Evolutionary conservation across 2,329 filamentous ascomycete species (phyloP).

Genomic region (Clonostachys rosea): DNA sequence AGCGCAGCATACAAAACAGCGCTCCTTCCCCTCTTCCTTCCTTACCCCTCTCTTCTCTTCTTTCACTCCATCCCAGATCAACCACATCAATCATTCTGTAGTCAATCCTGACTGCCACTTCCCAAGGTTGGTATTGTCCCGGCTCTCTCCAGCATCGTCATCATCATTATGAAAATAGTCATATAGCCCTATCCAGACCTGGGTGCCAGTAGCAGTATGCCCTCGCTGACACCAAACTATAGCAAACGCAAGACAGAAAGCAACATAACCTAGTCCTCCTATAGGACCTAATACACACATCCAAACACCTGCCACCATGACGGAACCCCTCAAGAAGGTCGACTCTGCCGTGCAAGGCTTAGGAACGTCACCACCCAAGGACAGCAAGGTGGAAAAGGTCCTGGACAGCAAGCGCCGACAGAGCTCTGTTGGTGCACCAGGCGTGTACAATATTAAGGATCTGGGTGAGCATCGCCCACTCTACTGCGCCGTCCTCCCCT

Average conservation of each 20-base stretch:
- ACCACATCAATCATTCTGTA: conserved; percentile 4
- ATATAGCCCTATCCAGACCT: not conserved
- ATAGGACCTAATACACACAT: not conserved
- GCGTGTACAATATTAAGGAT: conserved; percentile 72
- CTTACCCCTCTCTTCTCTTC: conserved; percentile 12
- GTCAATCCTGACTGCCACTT: not conserved
- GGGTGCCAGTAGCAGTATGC: not conserved
- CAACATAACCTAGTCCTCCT: too few relatives aligned
- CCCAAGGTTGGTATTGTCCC: conserved; percentile 4
- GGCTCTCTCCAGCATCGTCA: not conserved
- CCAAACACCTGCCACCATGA: conserved; percentile 21
- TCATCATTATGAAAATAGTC: not conserved
- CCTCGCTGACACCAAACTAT: not conserved
- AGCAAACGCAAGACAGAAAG: not conserved
- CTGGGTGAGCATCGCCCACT: conserved; percentile 58
- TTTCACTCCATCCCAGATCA: conserved; percentile 15
- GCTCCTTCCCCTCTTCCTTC: conserved; percentile 16
- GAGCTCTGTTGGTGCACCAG: conserved; percentile 67
- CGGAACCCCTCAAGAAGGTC: conserved; percentile 71
- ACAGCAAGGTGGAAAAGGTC: conserved; percentile 37
- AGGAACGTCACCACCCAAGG: conserved; percentile 58
- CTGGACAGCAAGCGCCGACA: conserved; percentile 53
- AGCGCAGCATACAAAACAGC: conserved; percentile 20
- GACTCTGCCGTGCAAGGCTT: conserved; percentile 87
- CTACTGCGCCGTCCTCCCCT: conserved; percentile 2